These are phyloP conservation scores for Fusarium praegraminearum DNA, from an alignment of 2,329 filamentous ascomycete species.

Conservation along the genomic window DNA sequence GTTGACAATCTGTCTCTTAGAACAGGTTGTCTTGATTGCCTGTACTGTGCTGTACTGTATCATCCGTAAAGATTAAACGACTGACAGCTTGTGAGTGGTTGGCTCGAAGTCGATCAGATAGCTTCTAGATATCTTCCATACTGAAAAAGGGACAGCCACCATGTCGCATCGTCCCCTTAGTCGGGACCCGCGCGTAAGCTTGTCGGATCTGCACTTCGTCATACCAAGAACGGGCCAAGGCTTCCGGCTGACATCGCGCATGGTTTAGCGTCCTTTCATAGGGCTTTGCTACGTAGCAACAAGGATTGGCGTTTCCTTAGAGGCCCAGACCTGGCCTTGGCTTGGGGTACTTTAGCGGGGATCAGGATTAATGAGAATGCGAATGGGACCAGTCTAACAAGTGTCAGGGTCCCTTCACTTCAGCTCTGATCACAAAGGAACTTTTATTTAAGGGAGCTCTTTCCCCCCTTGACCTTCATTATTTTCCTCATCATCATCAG, in stretches of 20 bases:
- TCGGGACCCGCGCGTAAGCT: conserved; percentile 23
- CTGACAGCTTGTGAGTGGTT: conserved; percentile 17
- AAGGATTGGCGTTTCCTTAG: conserved; percentile 18
- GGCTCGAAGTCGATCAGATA: conserved; percentile 3
- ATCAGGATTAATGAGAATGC: not conserved
- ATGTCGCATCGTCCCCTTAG: conserved; percentile 25
- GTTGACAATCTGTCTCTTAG: not conserved
- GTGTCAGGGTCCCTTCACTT: conserved; percentile 19
- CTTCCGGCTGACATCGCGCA: conserved; percentile 36
- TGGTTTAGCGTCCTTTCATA: conserved; percentile 35
- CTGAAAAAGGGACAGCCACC: conserved; percentile 11
- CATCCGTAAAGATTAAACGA: not conserved
- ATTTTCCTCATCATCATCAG: conserved; percentile 10
- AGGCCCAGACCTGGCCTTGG: conserved; percentile 1
- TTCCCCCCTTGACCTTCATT: conserved; percentile 12
- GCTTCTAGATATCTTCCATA: conserved; percentile 21
- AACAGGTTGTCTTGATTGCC: not conserved
- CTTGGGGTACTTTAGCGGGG: conserved; percentile 20
- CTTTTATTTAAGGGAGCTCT: conserved; percentile 37
- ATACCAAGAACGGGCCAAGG: conserved; percentile 38
- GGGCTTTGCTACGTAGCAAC: conserved; percentile 35
- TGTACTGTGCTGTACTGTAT: conserved; percentile 7
- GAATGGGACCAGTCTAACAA: conserved; percentile 1
- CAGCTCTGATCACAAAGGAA: conserved; percentile 15
- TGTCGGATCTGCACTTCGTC: conserved; percentile 35